phyloP scores from a whole-genome alignment of 192 early-diverging fungal species.

The Tieghemiomyces parasiticus region DNA sequence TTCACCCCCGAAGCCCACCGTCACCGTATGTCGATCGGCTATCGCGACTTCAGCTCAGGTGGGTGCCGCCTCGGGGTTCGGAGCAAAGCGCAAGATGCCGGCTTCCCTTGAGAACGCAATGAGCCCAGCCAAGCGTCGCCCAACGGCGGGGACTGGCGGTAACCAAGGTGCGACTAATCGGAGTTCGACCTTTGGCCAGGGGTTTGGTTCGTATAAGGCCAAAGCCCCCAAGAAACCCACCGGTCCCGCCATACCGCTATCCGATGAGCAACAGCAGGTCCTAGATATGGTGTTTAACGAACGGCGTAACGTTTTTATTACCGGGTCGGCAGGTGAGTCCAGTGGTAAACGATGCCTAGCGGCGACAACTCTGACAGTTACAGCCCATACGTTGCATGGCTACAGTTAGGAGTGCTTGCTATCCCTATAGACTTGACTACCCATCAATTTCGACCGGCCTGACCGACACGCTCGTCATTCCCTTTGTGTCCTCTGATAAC shows the following conservation, averaged over 20 bases:
- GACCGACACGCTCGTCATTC: constrained; percentile 1
- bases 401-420: not conserved
- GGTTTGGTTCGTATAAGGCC: not conserved
- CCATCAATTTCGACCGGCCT: not conserved
- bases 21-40: not conserved
- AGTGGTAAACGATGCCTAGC: not conserved
- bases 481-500: not conserved
- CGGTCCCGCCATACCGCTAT: constrained; percentile 13
- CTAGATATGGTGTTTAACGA: constrained; percentile 40
- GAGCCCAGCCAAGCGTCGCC: not conserved
- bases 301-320: constrained; percentile 47
- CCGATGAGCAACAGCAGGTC: constrained; percentile 39
- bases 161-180: not conserved
- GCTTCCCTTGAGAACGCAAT: not conserved
- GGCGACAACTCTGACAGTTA: not conserved
- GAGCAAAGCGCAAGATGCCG: not conserved
- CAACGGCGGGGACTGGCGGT: not conserved
- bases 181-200: not conserved
- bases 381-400: not conserved
- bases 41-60: not conserved
- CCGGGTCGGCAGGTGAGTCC: constrained; percentile 50
- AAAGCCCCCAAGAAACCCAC: not conserved
- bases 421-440: not conserved
- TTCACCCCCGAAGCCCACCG: not conserved
- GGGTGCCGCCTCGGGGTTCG: not conserved